phyloP scores from a whole-genome alignment of 202 grass and related monocot genomes.

The Saccharum hybrid region DNA sequence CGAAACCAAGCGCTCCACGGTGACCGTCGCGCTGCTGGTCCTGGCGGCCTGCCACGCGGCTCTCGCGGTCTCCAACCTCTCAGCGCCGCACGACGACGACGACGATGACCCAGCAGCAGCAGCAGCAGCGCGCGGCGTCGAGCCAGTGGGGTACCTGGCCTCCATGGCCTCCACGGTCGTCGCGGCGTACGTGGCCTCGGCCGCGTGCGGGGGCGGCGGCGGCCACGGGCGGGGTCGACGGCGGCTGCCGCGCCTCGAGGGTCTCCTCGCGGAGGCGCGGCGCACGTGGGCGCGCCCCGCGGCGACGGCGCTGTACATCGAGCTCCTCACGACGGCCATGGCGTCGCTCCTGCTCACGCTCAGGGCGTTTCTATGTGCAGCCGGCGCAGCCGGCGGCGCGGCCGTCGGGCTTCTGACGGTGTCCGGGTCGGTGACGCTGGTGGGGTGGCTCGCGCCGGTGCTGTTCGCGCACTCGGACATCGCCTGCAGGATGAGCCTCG shows the following conservation, averaged over 20 bases:
- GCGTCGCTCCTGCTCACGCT: slow-evolving; percentile 49
- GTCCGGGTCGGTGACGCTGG: slow-evolving; percentile 32
- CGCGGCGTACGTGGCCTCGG: slow-evolving; percentile 39
- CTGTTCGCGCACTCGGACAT: slow-evolving; percentile 59
- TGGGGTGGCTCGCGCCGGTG: slow-evolving; percentile 41
- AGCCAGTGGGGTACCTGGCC: slow-evolving; percentile 25
- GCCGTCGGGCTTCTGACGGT: slow-evolving; percentile 3
- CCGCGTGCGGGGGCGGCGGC: slow-evolving; percentile 2
- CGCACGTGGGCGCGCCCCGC: slow-evolving; percentile 44
- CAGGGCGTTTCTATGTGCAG: slow-evolving; percentile 1
- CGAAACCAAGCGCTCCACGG: neutral
- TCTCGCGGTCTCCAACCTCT: slow-evolving; percentile 17
- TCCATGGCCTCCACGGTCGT: slow-evolving; percentile 27
- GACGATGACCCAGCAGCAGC: neutral
- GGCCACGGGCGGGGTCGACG: neutral
- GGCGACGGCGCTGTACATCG: slow-evolving; percentile 46
- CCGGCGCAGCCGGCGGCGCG: neutral
- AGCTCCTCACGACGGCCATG: slow-evolving; percentile 49
- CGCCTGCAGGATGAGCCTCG: slow-evolving; percentile 48
- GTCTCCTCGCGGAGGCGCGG: slow-evolving; percentile 5
- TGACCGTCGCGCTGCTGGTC: slow-evolving; percentile 43
- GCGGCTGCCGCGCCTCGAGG: neutral
- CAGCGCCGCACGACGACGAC: neutral
- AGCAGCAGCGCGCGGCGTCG: neutral
- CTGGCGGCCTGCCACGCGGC: slow-evolving; percentile 29